Base-by-base conservation (phyloP, 2,329 filamentous ascomycete genomes). In the Metarhizium sp. region DNA sequence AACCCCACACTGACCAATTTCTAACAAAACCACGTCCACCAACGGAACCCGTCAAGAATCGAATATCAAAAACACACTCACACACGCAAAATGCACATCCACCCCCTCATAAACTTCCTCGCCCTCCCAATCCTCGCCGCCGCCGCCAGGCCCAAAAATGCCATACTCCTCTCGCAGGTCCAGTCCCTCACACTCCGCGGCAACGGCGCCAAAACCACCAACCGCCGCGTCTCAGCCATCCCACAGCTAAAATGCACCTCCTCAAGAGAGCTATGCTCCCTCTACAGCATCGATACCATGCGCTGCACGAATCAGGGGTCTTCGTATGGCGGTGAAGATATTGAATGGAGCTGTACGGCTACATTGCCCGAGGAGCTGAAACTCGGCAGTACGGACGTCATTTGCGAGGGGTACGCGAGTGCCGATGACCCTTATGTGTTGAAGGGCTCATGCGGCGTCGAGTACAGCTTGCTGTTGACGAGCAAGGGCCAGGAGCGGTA, bases 361-460 rank as follows among this genome's bases (percentile, higher is more conserved):
- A 69, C 73, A 2, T 69, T 87, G 16, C 84, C 84, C 0, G 73
- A 77, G 25, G 80, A 85, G 64, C 77, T 87, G 59, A 81, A 80
- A 70, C 82, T 97, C 32, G 92, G 90, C 56, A 80, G 81, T 58
- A 96, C 92, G 11, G 92, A 97, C 59, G 92, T 97, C 55, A 77
- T 91, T 11, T 99, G 94, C 70, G 92, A 99, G 67, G 92, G 94
- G 11, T 97, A 96, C 72, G 75, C 81, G 56, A 78, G 75, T 14
- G 72, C 86, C 0, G 82, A 92, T 50, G 94, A 97, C 68, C 83
- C 84, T 0, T 95, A 90, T 69, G 81, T 97, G n/a, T 74, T 97
- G 54, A 91, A 88, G 65, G 94, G 94, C 25, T 94, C 88, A 69
- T 97, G 92, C 71, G 94, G 88, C 14, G 92, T 96, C 29, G 90